Evolutionary conservation across 352 stramenopile species (phyloP).

Genomic region (Pythium monospermum): DNA sequence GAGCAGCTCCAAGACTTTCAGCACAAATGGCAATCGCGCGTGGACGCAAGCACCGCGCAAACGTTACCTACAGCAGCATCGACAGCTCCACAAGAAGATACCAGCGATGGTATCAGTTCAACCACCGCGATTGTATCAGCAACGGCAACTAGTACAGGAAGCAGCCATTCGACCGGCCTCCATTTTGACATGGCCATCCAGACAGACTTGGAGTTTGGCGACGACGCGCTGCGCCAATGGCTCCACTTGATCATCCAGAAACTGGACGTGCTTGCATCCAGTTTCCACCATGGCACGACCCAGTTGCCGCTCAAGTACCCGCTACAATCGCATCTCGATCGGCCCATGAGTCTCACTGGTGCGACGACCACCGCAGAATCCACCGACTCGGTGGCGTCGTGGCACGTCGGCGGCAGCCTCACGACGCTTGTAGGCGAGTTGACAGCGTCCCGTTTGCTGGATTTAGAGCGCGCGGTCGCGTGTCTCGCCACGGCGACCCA

Average conservation of each 20-base stretch:
- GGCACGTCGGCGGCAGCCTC: conserved; percentile 32
- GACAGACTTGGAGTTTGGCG: conserved; percentile 22
- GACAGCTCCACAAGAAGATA: background rate
- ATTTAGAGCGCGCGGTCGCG: conserved; percentile 36
- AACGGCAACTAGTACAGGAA: background rate
- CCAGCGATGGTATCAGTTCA: background rate
- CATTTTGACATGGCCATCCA: conserved; percentile 23
- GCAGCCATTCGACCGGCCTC: background rate
- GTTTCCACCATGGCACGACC: conserved; percentile 35
- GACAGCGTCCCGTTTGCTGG: conserved; percentile 23
- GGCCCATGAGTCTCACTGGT: conserved; percentile 1
- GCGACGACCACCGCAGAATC: background rate
- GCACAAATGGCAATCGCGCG: conserved; percentile 28
- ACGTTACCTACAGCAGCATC: background rate
- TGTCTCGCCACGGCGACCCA: conserved; percentile 27
- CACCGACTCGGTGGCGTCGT: conserved; percentile 18
- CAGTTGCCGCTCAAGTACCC: conserved; percentile 21
- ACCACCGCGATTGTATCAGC: background rate
- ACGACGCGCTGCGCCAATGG: conserved; percentile 40
- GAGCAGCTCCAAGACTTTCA: conserved; percentile 42
- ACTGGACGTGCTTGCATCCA: conserved; percentile 28
- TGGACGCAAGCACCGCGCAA: background rate
- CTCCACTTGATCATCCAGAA: conserved; percentile 40
- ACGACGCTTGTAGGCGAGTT: conserved; percentile 25
- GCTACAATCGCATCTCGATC: conserved; percentile 15